Evolutionary conservation across 306 rosid genomes (phyloP).

Genomic region (Cyclanthera cordifolia): DNA sequence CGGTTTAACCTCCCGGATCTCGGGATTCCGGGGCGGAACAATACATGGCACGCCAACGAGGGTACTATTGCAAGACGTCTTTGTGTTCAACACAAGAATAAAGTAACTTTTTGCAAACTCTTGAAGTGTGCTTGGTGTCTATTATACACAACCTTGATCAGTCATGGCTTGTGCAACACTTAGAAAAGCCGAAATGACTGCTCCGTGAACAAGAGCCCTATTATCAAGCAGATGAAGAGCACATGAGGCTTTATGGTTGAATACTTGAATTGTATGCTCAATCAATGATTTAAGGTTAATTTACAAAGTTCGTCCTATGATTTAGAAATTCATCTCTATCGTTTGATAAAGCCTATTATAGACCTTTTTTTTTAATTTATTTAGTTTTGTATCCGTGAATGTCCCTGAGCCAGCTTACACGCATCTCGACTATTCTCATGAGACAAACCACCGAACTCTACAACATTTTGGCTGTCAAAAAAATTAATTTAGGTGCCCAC

Average conservation of each 20-base stretch:
- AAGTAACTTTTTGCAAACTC: slow-evolving; percentile 14
- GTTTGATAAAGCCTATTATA: too few species aligned
- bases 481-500: too few species aligned
- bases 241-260: slow-evolving; percentile 1
- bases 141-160: slow-evolving; percentile 89
- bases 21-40: neutral
- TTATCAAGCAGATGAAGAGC: slow-evolving; percentile 24
- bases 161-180: slow-evolving; percentile 96
- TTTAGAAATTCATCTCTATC: too few species aligned
- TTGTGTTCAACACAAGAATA: slow-evolving; percentile 7
- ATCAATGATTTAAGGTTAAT: neutral
- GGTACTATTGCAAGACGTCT: neutral
- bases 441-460: too few species aligned
- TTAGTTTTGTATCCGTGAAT: too few species aligned
- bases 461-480: too few species aligned
- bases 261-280: neutral
- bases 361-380: too few species aligned
- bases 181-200: slow-evolving; percentile 80
- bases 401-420: too few species aligned
- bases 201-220: slow-evolving; percentile 88
- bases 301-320: too few species aligned
- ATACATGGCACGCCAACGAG: neutral
- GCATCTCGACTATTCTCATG: too few species aligned
- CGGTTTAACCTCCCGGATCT: neutral
- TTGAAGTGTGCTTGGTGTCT: slow-evolving; percentile 11